These are phyloP conservation scores for Trichoderma breve DNA, from an alignment of 2,329 filamentous ascomycete species.

Conservation along the genomic window DNA sequence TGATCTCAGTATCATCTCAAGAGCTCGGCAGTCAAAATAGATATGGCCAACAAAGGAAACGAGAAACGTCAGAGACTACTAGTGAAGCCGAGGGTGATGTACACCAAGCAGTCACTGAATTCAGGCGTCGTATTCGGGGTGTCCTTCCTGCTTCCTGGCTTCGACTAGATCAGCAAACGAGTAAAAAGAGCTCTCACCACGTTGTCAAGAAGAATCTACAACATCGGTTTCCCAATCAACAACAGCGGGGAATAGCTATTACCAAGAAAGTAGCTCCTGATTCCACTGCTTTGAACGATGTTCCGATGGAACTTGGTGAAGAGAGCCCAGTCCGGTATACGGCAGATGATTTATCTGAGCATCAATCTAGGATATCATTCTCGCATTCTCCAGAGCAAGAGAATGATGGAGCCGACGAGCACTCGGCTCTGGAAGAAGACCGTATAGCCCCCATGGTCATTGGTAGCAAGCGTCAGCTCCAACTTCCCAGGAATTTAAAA, in stretches of 20 bases:
- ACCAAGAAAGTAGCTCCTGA: conserved; percentile 36
- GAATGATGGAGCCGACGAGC: background rate
- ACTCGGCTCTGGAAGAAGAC: conserved; percentile 49
- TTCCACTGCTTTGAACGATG: conserved; percentile 27
- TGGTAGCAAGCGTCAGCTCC: conserved; percentile 41
- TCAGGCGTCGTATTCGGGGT: conserved; percentile 52
- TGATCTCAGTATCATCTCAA: conserved; percentile 28
- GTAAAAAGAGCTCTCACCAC: conserved; percentile 33
- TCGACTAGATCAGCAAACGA: conserved; percentile 53
- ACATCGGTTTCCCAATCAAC: conserved; percentile 39
- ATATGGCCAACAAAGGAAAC: background rate
- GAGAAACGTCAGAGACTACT: conserved; percentile 26
- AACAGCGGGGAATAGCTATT: conserved; percentile 50
- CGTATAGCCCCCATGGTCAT: conserved; percentile 51
- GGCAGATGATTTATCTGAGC: conserved; percentile 30
- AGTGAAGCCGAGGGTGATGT: conserved; percentile 32
- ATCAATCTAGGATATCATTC: background rate
- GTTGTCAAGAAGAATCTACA: conserved; percentile 29
- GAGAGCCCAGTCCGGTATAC: conserved; percentile 30
- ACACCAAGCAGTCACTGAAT: conserved; percentile 40
- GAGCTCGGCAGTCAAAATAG: conserved; percentile 22
- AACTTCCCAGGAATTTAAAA: conserved; percentile 28
- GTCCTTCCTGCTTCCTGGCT: conserved; percentile 68
- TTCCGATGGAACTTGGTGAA: conserved; percentile 50
- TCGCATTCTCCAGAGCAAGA: background rate